phyloP scores from a whole-genome alignment of 2,329 filamentous ascomycete genomes.

The Fusarium sp. region DNA sequence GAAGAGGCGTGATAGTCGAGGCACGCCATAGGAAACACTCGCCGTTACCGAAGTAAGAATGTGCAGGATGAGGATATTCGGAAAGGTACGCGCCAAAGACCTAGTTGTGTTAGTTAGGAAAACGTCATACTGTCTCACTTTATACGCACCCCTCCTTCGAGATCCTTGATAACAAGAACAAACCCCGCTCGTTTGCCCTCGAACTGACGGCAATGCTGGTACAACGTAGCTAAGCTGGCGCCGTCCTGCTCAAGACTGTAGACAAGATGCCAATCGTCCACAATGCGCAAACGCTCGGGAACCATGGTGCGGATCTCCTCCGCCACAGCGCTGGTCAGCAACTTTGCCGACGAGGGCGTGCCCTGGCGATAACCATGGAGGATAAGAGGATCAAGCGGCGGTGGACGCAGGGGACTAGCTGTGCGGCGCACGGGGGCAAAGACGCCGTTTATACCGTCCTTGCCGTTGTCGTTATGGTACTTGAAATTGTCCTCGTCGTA shows the following conservation, averaged over 20 bases:
- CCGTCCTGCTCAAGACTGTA: constrained; percentile 96
- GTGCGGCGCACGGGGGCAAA: constrained; percentile 67
- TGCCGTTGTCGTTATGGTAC: constrained; percentile 54
- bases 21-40: constrained; percentile 85
- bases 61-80: constrained; percentile 82
- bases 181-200: constrained; percentile 82
- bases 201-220: constrained; percentile 79
- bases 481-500: constrained; percentile 30
- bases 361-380: constrained; percentile 74
- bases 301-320: constrained; percentile 94
- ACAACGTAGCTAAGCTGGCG: constrained; percentile 86
- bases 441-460: constrained; percentile 67
- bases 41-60: constrained; percentile 94
- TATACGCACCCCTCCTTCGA: constrained; percentile 74
- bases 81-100: constrained; percentile 95
- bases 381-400: constrained; percentile 84
- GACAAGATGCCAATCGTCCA: constrained; percentile 85
- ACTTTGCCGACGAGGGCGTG: constrained; percentile 70
- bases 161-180: constrained; percentile 87
- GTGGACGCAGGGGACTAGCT: constrained; percentile 85
- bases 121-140: constrained; percentile 26
- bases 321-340: constrained; percentile 80
- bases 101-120: constrained; percentile 52
- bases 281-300: constrained; percentile 86
- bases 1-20: constrained; percentile 67